Conservation (phyloP, 1,139 yeast species). For the Suhomyces guaymorum region DNA sequence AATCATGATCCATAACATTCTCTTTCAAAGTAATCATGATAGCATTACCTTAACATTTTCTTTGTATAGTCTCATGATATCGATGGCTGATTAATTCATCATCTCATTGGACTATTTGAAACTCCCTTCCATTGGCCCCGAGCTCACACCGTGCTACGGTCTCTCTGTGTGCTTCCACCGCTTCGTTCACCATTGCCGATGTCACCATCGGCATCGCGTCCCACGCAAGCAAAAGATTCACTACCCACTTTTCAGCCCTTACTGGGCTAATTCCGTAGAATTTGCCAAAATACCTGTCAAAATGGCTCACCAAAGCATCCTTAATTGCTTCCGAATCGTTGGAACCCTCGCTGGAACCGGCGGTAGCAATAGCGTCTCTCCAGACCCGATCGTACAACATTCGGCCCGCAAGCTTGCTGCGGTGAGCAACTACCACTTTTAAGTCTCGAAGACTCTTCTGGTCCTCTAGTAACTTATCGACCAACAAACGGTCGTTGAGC, state of each 20-base stretch:
- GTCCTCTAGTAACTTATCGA: constrained; percentile 15
- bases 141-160: constrained; percentile 10
- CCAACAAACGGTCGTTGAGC: constrained; percentile 12
- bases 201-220: constrained; percentile 11
- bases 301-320: constrained; percentile 15
- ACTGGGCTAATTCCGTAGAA: constrained; percentile 15
- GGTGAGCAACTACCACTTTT: constrained; percentile 16
- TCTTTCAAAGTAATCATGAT: too few relatives aligned
- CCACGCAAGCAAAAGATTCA: constrained; percentile 14
- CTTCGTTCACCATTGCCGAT: constrained; percentile 11
- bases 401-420: constrained; percentile 16
- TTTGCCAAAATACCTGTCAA: constrained; percentile 20
- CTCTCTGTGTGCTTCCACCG: constrained; percentile 13
- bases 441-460: constrained; percentile 10
- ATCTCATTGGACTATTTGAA: too few relatives aligned
- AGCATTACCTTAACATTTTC: too few relatives aligned
- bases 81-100: neutral
- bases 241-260: constrained; percentile 19
- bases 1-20: too few relatives aligned
- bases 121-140: neutral
- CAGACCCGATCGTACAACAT: constrained; percentile 9
- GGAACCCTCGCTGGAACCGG: constrained; percentile 6
- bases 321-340: constrained; percentile 14
- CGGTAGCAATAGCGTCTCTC: constrained; percentile 14
- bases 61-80: too few relatives aligned